phyloP scores from a whole-genome alignment of 2,329 filamentous ascomycete genomes.

The Nigrospora sphaerica region DNA sequence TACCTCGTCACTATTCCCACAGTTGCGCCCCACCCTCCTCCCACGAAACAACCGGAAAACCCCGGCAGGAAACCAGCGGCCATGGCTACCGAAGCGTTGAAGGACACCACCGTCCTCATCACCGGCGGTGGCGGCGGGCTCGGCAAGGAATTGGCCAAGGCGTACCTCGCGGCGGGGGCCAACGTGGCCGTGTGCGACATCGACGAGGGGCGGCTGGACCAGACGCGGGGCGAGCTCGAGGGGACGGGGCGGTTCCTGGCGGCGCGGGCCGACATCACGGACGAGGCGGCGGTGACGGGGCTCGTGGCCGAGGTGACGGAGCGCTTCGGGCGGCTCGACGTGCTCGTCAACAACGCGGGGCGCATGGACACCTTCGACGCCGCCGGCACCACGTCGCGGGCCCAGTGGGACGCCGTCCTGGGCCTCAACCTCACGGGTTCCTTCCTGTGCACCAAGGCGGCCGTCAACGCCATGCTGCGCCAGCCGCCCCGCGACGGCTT shows the following conservation, averaged over 20 bases:
- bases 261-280: constrained; percentile 20
- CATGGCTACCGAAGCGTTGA: background rate
- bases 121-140: constrained; percentile 24
- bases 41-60: too few species aligned
- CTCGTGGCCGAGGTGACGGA: constrained; percentile 15
- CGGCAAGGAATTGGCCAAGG: constrained; percentile 20
- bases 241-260: constrained; percentile 15
- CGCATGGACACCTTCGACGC: constrained; percentile 50
- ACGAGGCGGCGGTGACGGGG: constrained; percentile 19
- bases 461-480: constrained; percentile 38
- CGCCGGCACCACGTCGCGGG: constrained; percentile 36
- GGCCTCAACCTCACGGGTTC: constrained; percentile 50
- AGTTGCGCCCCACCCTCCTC: too few species aligned
- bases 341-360: constrained; percentile 53
- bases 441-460: constrained; percentile 42
- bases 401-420: constrained; percentile 46
- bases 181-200: constrained; percentile 24
- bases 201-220: constrained; percentile 15
- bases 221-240: constrained; percentile 15
- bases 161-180: constrained; percentile 21
- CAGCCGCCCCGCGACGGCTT: constrained; percentile 21
- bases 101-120: constrained; percentile 14
- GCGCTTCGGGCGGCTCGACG: constrained; percentile 40
- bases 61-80: too few species aligned
- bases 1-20: too few species aligned